Percentiles rank a stretch among this genome's conserved stretches.
These are phyloP conservation scores for Protomyces inundatus DNA, from an alignment of 1,139 yeast genomes.

Conservation along the genomic window DNA sequence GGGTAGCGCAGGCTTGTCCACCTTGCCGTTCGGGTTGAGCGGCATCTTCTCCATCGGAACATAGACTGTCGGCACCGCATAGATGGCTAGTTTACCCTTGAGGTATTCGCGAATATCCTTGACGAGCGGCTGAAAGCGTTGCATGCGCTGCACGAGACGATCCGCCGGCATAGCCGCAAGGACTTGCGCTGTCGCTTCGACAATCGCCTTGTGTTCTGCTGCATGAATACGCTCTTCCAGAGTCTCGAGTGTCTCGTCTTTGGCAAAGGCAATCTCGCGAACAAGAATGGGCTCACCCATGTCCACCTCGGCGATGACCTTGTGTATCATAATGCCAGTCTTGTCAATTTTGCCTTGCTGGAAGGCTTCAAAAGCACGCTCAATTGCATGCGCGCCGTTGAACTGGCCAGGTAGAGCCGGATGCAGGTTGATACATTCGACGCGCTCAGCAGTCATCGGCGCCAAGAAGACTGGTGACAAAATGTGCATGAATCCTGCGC, in stretches of 20 bases:
- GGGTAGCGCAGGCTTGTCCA: slow-evolving; percentile 94
- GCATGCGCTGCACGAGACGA: slow-evolving; percentile 73
- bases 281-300: slow-evolving; percentile 85
- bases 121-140: slow-evolving; percentile 67
- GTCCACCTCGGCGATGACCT: slow-evolving; percentile 90
- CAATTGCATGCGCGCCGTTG: slow-evolving; percentile 95
- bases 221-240: slow-evolving; percentile 82
- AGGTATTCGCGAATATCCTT: slow-evolving; percentile 75
- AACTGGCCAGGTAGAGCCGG: slow-evolving; percentile 97
- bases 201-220: slow-evolving; percentile 83
- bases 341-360: slow-evolving; percentile 66
- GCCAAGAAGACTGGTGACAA: slow-evolving; percentile 68
- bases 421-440: slow-evolving; percentile 84
- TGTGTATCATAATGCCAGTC: slow-evolving; percentile 97
- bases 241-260: slow-evolving; percentile 68
- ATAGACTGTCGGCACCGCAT: slow-evolving; percentile 87
- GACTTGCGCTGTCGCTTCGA: slow-evolving; percentile 52
- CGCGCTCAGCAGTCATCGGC: slow-evolving; percentile 55
- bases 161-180: slow-evolving; percentile 48
- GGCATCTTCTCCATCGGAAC: slow-evolving; percentile 85
- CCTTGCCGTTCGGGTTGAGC: slow-evolving; percentile 95
- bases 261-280: slow-evolving; percentile 62
- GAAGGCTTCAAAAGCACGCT: slow-evolving; percentile 92
- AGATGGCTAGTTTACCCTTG: slow-evolving; percentile 82
- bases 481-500: slow-evolving; percentile 98